These are phyloP conservation scores for Salmacisia buchloeana DNA, from an alignment of 1,284 basidiomycete genomes.

Conservation along the genomic window DNA sequence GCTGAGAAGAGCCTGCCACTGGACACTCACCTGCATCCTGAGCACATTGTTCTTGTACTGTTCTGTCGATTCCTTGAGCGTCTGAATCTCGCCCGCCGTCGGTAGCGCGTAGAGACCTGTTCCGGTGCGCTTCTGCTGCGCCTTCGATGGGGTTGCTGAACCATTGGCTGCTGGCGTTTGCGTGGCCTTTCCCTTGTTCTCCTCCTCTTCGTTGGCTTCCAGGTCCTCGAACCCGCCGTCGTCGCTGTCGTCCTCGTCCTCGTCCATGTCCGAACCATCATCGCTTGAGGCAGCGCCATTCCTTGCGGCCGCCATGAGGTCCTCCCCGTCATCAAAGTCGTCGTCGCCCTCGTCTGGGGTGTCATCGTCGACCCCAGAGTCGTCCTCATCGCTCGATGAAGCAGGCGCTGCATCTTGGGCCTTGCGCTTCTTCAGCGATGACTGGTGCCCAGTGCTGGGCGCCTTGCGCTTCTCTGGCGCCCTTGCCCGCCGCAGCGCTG, in stretches of 20 bases:
- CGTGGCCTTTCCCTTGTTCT: constrained; percentile 12
- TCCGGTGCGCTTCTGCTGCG: constrained; percentile 14
- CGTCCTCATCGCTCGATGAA: neutral
- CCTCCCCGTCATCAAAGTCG: constrained; percentile 42
- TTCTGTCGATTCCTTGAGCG: constrained; percentile 69
- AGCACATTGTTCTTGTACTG: constrained; percentile 77
- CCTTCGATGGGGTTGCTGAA: neutral
- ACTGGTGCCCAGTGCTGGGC: no score
- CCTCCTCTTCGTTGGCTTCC: constrained; percentile 27
- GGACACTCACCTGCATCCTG: constrained; percentile 65
- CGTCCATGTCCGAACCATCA: constrained; percentile 17
- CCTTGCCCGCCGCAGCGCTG: neutral
- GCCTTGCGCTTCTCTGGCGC: constrained; percentile 5
- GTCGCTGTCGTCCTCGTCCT: constrained; percentile 7
- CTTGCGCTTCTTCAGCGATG: constrained; percentile 11
- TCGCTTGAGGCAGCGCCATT: constrained; percentile 34
- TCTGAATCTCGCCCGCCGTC: constrained; percentile 64
- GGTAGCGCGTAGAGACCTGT: constrained; percentile 54
- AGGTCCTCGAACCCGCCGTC: constrained; percentile 47
- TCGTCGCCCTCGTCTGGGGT: constrained; percentile 18
- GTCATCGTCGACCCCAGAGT: neutral
- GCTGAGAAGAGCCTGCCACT: neutral
- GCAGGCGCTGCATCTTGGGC: neutral
- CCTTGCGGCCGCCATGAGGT: constrained; percentile 25
- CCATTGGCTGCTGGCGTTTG: neutral